These are phyloP conservation scores for Syzygium syzygioides DNA, from an alignment of 441 rosid genomes.

Conservation along the genomic window DNA sequence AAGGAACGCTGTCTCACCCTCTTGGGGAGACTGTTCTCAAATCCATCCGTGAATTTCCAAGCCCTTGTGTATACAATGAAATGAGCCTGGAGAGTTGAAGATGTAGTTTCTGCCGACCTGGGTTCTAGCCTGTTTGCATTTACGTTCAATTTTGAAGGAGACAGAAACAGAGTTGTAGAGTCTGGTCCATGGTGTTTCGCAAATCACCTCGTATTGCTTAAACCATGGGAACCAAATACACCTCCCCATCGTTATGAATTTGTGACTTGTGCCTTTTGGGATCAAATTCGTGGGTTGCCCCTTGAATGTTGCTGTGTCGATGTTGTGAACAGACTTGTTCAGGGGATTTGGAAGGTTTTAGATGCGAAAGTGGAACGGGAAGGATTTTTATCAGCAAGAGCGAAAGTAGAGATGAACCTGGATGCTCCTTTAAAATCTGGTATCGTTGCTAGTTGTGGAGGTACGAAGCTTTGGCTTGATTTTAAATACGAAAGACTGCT, in stretches of 20 bases:
- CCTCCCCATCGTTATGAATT: background rate
- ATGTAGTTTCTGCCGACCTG: background rate
- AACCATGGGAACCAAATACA: background rate
- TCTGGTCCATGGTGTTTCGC: background rate
- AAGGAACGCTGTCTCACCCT: background rate
- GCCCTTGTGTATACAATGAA: background rate
- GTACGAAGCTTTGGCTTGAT: background rate
- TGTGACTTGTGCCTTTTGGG: background rate
- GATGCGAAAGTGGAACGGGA: background rate
- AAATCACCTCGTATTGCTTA: background rate
- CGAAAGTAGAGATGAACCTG: background rate
- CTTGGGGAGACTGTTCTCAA: background rate
- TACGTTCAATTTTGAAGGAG: background rate
- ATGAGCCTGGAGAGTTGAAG: background rate
- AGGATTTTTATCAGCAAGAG: background rate
- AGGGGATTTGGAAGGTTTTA: background rate
- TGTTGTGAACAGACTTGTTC: background rate
- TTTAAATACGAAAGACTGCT: background rate
- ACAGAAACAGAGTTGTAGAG: background rate
- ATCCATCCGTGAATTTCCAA: background rate
- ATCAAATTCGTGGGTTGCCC: background rate
- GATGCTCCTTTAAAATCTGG: background rate
- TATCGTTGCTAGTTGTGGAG: background rate
- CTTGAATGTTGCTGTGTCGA: background rate
- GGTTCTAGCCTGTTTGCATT: background rate